Evolutionary conservation across 2,329 filamentous ascomycete genomes (phyloP), one percentile per base, ranked within the genome.

Genomic region (Curvularia spicifera): DNA sequence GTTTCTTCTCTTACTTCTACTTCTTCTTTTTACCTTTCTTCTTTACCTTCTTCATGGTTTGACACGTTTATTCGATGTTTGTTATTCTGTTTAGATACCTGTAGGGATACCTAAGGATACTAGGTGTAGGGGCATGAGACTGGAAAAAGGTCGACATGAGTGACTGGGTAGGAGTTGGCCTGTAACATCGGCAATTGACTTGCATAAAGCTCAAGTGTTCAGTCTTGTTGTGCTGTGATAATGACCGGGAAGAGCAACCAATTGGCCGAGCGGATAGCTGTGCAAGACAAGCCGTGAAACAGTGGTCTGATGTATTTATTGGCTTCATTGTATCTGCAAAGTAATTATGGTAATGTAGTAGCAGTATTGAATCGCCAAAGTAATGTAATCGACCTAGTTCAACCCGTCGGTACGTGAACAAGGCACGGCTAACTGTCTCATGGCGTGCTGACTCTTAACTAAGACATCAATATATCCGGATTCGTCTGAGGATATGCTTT

Each of bases 31-130:
- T 33, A 39, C 47, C 33, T 53, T 28, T 28, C 24, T 15, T n/a
- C 42, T 28, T 44, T 26, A 26, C 43, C 49, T 33, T 39, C 37
- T 54, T 47, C 45, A 37, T 39, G 42, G 22, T n/a, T 44, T 44
- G 42, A 44, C 42, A 44, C 26, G 42, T 49, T 51, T 57, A 20
- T 44, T 57, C 35, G 15, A 37, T 37, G 46, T 42, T 47, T 48
- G 60, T 51, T 31, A 61, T 59, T 52, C 53, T 67, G 51, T 70
- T 66, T 69, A 68, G 61, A 68, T 69, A 63, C 57, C 62, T 67
- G 53, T 69, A 65, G 61, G 62, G 66, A 53, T 50, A 57, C 56
- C 56, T 59, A 59, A 29, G 56, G 56, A 55, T 26, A 49, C 24
- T 28, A 39, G 51, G 56, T 51, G 51, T 35, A 51, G 40, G 56